Conservation (phyloP, 805 yeast species). For the Kodamaea laetipori region DNA sequence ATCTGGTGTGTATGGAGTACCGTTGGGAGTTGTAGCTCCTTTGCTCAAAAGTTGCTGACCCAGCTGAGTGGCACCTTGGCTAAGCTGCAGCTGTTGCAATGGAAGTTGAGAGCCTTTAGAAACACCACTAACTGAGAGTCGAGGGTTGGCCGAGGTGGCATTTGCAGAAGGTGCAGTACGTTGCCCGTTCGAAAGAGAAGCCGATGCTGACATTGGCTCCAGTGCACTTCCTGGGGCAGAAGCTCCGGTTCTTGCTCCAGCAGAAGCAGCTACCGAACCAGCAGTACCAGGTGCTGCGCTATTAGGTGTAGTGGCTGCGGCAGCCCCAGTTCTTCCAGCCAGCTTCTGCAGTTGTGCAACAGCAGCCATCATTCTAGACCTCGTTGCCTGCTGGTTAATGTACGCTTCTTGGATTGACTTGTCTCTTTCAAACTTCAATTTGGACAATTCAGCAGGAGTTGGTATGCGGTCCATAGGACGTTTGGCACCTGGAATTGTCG, state of each 20-base stretch:
- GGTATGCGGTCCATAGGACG: conserved; percentile 50
- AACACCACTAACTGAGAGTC: background rate
- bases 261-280: background rate
- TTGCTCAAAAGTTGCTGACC: conserved; percentile 22
- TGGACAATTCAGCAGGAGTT: conserved; percentile 82
- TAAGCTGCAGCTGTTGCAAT: conserved; percentile 9
- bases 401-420: conserved; percentile 78
- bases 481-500: conserved; percentile 18
- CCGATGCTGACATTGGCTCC: background rate
- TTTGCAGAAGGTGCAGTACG: background rate
- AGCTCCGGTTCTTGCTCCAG: background rate
- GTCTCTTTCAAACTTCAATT: conserved; percentile 82
- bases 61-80: conserved; percentile 11
- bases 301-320: background rate
- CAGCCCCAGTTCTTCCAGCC: conserved; percentile 7
- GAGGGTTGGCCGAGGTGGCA: background rate
- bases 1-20: conserved; percentile 59
- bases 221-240: background rate
- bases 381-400: conserved; percentile 47
- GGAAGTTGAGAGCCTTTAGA: conserved; percentile 2
- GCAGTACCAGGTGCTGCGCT: background rate
- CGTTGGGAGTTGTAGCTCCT: conserved; percentile 53
- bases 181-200: background rate
- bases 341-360: conserved; percentile 36
- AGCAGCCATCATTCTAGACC: conserved; percentile 45